These are phyloP conservation scores for Oidiodendron maius DNA, from an alignment of 495 filamentous ascomycete species.

Conservation along the genomic window DNA sequence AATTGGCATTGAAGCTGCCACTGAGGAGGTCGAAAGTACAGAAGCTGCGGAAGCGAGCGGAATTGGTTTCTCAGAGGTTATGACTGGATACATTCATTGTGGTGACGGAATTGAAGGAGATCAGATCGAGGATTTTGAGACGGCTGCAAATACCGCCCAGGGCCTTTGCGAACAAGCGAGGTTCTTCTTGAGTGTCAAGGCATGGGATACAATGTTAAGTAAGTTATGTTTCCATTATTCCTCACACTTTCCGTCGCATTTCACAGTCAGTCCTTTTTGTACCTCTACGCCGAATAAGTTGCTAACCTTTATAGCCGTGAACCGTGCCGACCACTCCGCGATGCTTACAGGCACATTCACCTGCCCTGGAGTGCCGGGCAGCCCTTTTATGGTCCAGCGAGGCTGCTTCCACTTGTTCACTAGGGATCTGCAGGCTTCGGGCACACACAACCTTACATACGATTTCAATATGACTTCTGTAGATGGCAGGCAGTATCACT, in stretches of 20 bases:
- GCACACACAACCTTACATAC: conserved; percentile 54
- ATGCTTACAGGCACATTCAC: conserved; percentile 59
- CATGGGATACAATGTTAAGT: conserved; percentile 39
- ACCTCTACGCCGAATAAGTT: not conserved
- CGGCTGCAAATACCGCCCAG: conserved; percentile 45
- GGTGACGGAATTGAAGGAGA: conserved; percentile 40
- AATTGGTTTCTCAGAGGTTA: conserved; percentile 56
- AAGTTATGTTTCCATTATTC: conserved; percentile 5
- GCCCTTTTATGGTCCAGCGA: conserved; percentile 54
- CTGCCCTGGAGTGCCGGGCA: conserved; percentile 47
- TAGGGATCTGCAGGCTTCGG: conserved; percentile 43
- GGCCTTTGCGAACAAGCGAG: conserved; percentile 48
- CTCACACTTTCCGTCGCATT: not conserved
- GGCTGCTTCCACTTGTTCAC: conserved; percentile 55
- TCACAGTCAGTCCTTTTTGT: not conserved
- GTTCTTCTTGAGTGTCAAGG: conserved; percentile 55
- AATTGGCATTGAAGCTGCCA: conserved; percentile 22
- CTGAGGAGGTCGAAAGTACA: conserved; percentile 34
- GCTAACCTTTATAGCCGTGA: conserved; percentile 22
- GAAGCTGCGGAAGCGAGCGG: conserved; percentile 38
- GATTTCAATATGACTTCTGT: conserved; percentile 52
- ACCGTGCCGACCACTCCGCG: conserved; percentile 42
- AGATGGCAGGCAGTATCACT: conserved; percentile 43
- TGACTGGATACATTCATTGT: conserved; percentile 55
- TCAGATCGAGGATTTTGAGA: conserved; percentile 41